Evolutionary conservation across 768 basidiomycete species (phyloP), one percentile per base, ranked within the genome.

Genomic region (Gloeopeniophorella convolvens): DNA sequence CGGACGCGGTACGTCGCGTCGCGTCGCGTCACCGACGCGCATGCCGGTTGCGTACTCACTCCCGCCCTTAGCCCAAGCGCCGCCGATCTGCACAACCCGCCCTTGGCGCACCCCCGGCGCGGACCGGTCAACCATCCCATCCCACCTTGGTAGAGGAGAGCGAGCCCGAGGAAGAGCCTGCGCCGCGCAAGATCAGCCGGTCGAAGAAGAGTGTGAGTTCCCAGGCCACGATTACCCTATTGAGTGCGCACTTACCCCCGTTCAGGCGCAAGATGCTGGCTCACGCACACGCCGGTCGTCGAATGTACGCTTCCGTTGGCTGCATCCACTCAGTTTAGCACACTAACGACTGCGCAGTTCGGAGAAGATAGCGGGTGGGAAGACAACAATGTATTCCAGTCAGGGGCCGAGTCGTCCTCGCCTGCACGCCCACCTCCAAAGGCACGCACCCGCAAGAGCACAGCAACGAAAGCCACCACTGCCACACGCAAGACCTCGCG

Each of bases 321-420:
- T 43, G 31, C 10, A 26, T 21, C 48, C 51, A 11, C 33, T 24
- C 33, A 12, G 21, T 4, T 21, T 32, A 21, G 6, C 36, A 28
- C 32, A 34, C 51, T 54, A 32, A 54, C 8, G 9, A 18, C 23
- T 16, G 51, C 45, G 23, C 31, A 72, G 69, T 18, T 62, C 50
- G 67, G 62, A 21, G 83, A 86, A 32, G 86, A 88, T 45, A 89
- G 87, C 59, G 87, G 86, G 28, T 91, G 89, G 88, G 89, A 91
- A 61, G 89, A 90, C 57, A 89, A 89, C 61, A 91, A 92, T 56
- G 79, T 89, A 24, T 92, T 92, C 64, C 89, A 92, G 62, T 89
- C 87, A 8, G 89, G 87, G n/a, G 83, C 84, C 4, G 89, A 91
- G 59, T 85, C 84, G n/a, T 87, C 87, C 6, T 89, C 87, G 12